Evolutionary conservation across 2,329 filamentous ascomycete species (phyloP), one percentile per base, ranked within the genome.

Genomic region (Diaporthe velutina): DNA sequence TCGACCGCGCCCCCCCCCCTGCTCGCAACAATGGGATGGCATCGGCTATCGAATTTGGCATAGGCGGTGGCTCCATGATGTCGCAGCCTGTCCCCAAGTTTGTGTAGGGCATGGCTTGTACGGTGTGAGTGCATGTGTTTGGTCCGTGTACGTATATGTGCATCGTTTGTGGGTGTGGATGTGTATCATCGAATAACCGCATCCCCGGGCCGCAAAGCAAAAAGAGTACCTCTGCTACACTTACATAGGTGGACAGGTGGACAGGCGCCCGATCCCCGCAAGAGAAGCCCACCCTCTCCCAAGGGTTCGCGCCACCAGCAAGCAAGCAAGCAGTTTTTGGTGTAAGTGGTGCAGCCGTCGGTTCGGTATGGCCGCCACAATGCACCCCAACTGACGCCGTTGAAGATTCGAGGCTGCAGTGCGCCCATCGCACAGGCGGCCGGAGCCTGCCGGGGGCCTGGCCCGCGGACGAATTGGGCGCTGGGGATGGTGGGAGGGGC

Each of bases 401-500:
- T 67, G 64, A 67, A 67, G 64, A 67, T 67, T 52, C 48, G 45
- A 35, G 64, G 64, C 64, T 67, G 64, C 64, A 52, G 64, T 67
- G 64, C 64, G 42, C 64, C 64, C 64, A 67, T 52, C 64, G 45
- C 30, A 67, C 64, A 67, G 64, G 64, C 64, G 64, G 64, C 64
- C 64, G 64, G 64, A 67, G 64, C 64, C 64, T 67, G 64, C 64
- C 64, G 64, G 42, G 61, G 45, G 13, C 25, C 22, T 67, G 33
- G n/a, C 33, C 64, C 64, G 45, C 45, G 30, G 45, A 52, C 45
- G 64, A 67, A 52, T 52, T 48, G 64, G 64, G 64, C 30, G 30
- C 42, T 40, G 61, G 30, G 9, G 19, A 10, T 17, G 58, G 38
- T 15, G 45, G 28, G 28, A 50, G 28, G 42, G 42, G 61, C 28